These are phyloP conservation scores for Trematosphaeria pertusa DNA, from an alignment of 2,329 filamentous ascomycete genomes.

Conservation along the genomic window DNA sequence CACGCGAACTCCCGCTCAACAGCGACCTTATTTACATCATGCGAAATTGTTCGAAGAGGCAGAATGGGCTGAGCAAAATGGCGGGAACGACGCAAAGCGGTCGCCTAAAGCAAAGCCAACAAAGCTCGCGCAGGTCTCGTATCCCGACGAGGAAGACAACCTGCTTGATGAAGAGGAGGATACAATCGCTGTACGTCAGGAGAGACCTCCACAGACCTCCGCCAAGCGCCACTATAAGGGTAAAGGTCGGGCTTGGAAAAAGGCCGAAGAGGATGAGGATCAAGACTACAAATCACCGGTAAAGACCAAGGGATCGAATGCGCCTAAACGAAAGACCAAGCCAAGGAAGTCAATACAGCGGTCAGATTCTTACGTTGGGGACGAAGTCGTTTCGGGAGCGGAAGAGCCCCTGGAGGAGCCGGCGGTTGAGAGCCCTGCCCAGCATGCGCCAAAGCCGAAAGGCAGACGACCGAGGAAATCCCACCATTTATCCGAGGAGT, in stretches of 20 bases:
- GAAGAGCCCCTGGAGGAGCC: neutral
- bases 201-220: neutral
- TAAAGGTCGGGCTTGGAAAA: conserved; percentile 42
- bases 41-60: conserved; percentile 40
- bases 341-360: conserved; percentile 10
- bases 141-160: conserved; percentile 17
- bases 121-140: conserved; percentile 13
- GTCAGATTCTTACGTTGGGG: neutral
- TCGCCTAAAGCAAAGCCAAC: conserved; percentile 10
- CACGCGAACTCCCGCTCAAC: conserved; percentile 41
- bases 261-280: conserved; percentile 40
- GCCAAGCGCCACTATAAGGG: conserved; percentile 34
- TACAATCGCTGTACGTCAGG: neutral
- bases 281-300: conserved; percentile 28
- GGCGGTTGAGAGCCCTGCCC: neutral
- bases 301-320: conserved; percentile 1
- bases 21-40: conserved; percentile 44
- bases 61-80: conserved; percentile 7
- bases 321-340: conserved; percentile 6
- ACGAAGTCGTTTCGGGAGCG: neutral
- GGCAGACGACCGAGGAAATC: conserved; percentile 11
- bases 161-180: conserved; percentile 4
- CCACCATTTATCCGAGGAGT: conserved; percentile 16
- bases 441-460: conserved; percentile 9
- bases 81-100: conserved; percentile 3